Evolutionary conservation across 768 basidiomycete species (phyloP).

Genomic region (Russula virescens): DNA sequence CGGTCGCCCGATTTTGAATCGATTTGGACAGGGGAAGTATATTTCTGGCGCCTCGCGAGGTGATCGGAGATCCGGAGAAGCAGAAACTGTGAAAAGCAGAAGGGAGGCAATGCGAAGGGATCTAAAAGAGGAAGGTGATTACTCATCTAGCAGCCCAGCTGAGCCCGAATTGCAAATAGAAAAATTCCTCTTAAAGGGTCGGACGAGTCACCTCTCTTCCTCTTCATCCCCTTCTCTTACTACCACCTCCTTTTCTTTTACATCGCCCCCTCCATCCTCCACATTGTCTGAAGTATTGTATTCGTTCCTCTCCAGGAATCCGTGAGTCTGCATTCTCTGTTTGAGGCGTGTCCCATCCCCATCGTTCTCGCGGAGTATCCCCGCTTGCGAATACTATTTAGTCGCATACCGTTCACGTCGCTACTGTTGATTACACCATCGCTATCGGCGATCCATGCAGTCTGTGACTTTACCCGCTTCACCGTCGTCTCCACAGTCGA

Average conservation of each 20-base stretch:
- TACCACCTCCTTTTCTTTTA: neutral
- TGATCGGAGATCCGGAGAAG: constrained; percentile 3
- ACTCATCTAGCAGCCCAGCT: neutral
- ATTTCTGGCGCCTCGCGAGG: neutral
- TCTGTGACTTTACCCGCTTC: constrained; percentile 13
- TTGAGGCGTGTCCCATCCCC: constrained; percentile 21
- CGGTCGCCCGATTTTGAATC: neutral
- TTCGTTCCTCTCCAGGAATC: constrained; percentile 12
- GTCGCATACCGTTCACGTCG: constrained; percentile 8
- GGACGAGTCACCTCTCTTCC: constrained; percentile 10
- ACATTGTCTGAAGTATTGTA: constrained; percentile 21
- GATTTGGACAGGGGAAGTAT: neutral
- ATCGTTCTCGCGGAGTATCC: constrained; percentile 21
- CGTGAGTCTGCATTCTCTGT: constrained; percentile 26
- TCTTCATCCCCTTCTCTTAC: constrained; percentile 8
- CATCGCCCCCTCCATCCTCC: neutral
- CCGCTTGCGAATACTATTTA: constrained; percentile 19
- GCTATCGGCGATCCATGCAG: constrained; percentile 20
- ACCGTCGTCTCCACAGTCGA: constrained; percentile 20
- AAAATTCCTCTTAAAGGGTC: constrained; percentile 18
- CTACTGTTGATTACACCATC: constrained; percentile 3
- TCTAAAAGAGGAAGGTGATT: neutral
- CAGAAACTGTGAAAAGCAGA: neutral
- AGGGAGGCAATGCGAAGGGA: neutral
- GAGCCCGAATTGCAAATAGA: constrained; percentile 23